Evolutionary conservation across 2,329 filamentous ascomycete genomes (phyloP), one percentile per base, ranked within the genome.

Genomic region (Pezizomycotina sp.): DNA sequence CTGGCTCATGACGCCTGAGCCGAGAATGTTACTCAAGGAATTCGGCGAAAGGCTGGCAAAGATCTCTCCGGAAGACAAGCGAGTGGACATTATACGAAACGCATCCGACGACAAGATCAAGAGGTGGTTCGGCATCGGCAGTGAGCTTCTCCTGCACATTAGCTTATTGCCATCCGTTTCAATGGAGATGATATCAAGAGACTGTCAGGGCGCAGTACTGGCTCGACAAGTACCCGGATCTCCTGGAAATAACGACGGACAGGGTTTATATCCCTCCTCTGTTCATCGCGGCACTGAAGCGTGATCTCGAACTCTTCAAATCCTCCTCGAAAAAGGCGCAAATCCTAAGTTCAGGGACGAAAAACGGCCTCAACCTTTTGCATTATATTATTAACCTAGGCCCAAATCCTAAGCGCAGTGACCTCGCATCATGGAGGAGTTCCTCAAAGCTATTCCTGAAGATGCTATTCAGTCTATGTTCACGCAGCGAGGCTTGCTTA

Each of bases 1-100:
- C 51, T 91, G 78, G 70, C 80, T 86, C 53, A 56, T 82, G 36
- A 73, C 76, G 38, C 76, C 80, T 43, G 66, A 69, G 1, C 78
- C 81, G 0, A 58, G 69, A 47, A 64, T 71, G 52, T 71, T 50
- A 62, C 62, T 13, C 44, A 54, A 12, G 12, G 20, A 30, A 23
- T 39, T 36, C 12, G 36, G 39, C 23, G 34, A 36, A 27, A 36
- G 31, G 27, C 41, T 43, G 13, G 41, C 15, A 9, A 43, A 43
- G 25, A 21, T 38, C 14, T n/a, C 36, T 2, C 36, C 32, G 18
- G 28, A 43, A 9, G 39, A 43, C 19, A 18, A 28, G 22, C 31
- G 28, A 9, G 36, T 43, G 32, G 39, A 43, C n/a, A 26, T 22
- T 13, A 31, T 43, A 6, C 41, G 34, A 7, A 43, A 43, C 18